Evolutionary conservation across 163 green algal species (phyloP).

Genomic region (Volvox carteri): DNA sequence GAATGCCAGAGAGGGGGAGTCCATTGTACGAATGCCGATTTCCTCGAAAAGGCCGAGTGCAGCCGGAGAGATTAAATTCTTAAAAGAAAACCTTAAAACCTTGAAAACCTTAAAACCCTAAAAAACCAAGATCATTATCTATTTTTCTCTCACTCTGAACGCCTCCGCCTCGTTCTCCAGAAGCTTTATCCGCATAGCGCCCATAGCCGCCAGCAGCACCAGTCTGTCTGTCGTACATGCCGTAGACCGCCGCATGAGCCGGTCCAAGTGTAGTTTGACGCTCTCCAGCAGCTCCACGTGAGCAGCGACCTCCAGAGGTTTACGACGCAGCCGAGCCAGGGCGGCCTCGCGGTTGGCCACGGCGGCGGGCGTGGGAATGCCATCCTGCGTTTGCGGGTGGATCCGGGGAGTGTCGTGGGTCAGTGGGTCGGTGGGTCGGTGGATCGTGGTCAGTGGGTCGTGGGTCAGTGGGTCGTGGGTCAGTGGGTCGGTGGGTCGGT

Average conservation of each 20-base stretch:
- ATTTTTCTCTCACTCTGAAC: slow-evolving; percentile 44
- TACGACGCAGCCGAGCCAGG: slow-evolving; percentile 33
- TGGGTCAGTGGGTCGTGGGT: no score
- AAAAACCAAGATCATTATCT: no score
- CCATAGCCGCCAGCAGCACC: slow-evolving; percentile 49
- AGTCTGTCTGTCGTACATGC: slow-evolving; percentile 8
- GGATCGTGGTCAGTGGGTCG: no score
- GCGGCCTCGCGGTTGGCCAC: slow-evolving; percentile 42
- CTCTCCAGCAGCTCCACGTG: slow-evolving; percentile 56
- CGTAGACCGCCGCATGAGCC: slow-evolving; percentile 17
- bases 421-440: no score
- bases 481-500: no score
- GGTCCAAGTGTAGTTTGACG: slow-evolving; percentile 48
- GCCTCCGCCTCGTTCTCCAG: slow-evolving; percentile 57
- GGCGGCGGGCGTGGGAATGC: slow-evolving; percentile 36
- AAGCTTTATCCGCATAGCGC: slow-evolving; percentile 63
- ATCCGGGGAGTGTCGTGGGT: no score
- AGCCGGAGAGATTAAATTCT: no score
- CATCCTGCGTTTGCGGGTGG: slow-evolving; percentile 31
- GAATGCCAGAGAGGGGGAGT: no score
- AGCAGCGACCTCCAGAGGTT: slow-evolving; percentile 40
- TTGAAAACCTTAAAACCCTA: no score
- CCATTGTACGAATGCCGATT: no score
- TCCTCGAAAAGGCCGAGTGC: no score
- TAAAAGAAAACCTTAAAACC: no score